Evolutionary conservation across 2,329 filamentous ascomycete genomes (phyloP).

Genomic region (Aschersonia sp.): DNA sequence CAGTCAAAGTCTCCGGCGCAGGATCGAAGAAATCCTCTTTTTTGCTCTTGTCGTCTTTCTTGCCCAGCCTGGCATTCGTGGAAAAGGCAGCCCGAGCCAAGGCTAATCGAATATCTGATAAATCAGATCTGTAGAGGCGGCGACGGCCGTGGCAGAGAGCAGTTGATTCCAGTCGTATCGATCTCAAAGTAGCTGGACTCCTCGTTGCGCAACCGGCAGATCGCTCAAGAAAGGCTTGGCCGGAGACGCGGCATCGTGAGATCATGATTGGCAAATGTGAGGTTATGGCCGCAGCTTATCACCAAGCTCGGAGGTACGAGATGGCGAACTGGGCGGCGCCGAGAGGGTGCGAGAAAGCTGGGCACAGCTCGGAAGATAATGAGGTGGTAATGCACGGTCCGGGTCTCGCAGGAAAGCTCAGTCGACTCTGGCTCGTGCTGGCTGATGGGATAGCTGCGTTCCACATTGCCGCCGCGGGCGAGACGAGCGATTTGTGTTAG

Average conservation of each 20-base stretch:
- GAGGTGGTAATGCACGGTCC: background rate
- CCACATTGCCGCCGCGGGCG: constrained; percentile 17
- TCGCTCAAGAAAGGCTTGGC: constrained; percentile 22
- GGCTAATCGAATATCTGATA: constrained; percentile 14
- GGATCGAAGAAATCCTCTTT: constrained; percentile 37
- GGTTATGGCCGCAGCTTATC: background rate
- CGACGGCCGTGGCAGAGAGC: constrained; percentile 11
- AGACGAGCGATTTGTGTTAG: constrained; percentile 13
- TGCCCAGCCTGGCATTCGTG: constrained; percentile 17
- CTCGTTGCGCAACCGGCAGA: constrained; percentile 14
- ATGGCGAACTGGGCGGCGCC: constrained; percentile 1
- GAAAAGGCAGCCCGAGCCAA: constrained; percentile 19
- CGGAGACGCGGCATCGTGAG: constrained; percentile 23
- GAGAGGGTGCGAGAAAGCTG: background rate
- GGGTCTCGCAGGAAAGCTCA: background rate
- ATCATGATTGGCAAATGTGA: constrained; percentile 18
- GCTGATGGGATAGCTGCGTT: constrained; percentile 11
- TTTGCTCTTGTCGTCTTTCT: constrained; percentile 21
- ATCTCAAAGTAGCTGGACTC: constrained; percentile 9
- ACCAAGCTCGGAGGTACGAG: constrained; percentile 3
- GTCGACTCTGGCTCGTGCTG: constrained; percentile 4
- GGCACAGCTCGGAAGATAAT: background rate
- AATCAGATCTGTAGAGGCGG: constrained; percentile 17
- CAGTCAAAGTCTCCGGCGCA: constrained; percentile 22
- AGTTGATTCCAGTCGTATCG: constrained; percentile 13